Base-by-base conservation (phyloP, 83 land plant species). In the Picea abies region DNA sequence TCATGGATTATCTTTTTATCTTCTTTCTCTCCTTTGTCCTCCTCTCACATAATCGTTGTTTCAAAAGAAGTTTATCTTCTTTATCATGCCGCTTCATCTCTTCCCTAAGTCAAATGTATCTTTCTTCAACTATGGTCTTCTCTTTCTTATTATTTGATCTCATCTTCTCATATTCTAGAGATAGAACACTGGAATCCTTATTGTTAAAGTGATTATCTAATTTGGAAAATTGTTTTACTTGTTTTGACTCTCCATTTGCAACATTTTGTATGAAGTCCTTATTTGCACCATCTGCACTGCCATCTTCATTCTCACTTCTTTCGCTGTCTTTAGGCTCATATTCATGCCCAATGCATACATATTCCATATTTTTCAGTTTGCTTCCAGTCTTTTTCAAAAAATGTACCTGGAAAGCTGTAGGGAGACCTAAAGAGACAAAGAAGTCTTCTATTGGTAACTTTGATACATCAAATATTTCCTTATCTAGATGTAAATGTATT, bases 391-490 rank as follows among this genome's bases (percentile, higher is more conserved):
- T 23, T 47, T 85, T 86, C 85, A 94, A 58, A 62, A 97, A 91
- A 11, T 96, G 88, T 17, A 95, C 70, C 72, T 94, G 91, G 11
- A 98, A 98, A 37, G 95, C 91, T 85, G 94, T 92, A 17, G 98
- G 95, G 52, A 97, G 85, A 71, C 99, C 99, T 61, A 94, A 79
- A 75, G 99, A 97, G 49, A 88, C 90, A 39, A 98, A 86, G 83
- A 80, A 97, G 63, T 92, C 98, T 25, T 91, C 94, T 35, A 91
- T 78, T 0, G 98, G 92, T 44, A 97, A 88, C 79, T 91, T 89
- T 15, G 58, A 81, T 5, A 92, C 94, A 89, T 29, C 29, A 29
- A 29, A 29, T 29, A 29, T 29, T 29, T 29, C 29, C 29, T 29
- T 29, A 29, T 29, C 29, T 29, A 29, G 29, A 29, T 29, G 29